Evolutionary conservation across 176 grass and related monocot species (phyloP).

Genomic region (Oryza rufipogon): DNA sequence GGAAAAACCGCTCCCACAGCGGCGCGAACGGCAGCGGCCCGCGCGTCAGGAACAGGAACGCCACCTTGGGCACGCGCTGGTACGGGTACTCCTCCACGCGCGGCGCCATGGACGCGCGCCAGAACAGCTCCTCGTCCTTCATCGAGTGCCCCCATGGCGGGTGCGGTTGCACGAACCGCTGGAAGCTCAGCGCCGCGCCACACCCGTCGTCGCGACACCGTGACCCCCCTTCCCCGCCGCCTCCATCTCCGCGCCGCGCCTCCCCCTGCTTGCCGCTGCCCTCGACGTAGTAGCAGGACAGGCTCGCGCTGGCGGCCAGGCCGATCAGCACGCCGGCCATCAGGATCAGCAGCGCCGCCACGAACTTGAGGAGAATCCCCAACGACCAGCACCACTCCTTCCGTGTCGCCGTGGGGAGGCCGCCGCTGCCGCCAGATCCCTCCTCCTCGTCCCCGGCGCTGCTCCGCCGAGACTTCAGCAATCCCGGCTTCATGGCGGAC

Average conservation of each 20-base stretch:
- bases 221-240: not conserved
- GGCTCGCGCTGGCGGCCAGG: conserved; percentile 27
- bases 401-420: conserved; percentile 23
- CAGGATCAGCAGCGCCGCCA: conserved; percentile 29
- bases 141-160: conserved; percentile 33
- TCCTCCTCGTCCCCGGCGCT: not conserved
- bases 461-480: conserved; percentile 27
- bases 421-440: conserved; percentile 2
- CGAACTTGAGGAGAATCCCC: conserved; percentile 29
- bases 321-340: conserved; percentile 49
- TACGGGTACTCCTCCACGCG: not conserved
- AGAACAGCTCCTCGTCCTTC: conserved; percentile 44
- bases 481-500: conserved; percentile 28
- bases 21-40: not conserved
- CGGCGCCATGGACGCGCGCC: conserved; percentile 48
- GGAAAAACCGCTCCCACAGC: not conserved
- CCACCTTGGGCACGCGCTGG: not conserved
- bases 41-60: not conserved
- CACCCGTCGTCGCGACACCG: conserved; percentile 6
- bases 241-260: not conserved
- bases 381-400: conserved; percentile 45
- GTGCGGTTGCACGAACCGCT: conserved; percentile 40
- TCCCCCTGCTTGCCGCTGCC: not conserved
- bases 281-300: conserved; percentile 37
- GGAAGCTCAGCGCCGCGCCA: conserved; percentile 24